These are phyloP conservation scores for Notholithocarpus densiflorus DNA, from an alignment of 306 rosid species.

Conservation along the genomic window DNA sequence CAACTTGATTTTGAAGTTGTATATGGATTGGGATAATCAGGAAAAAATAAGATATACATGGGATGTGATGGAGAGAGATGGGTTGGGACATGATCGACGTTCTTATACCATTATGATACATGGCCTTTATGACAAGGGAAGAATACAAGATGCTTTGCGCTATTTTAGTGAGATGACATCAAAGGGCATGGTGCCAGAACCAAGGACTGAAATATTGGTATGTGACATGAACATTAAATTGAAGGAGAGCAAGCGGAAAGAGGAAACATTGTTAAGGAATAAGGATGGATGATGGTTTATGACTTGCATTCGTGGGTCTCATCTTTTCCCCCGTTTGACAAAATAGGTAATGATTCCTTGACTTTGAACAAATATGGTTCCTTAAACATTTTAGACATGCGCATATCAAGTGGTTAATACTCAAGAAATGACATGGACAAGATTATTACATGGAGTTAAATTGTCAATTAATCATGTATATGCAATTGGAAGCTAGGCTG, in stretches of 20 bases:
- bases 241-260: constrained; percentile 19
- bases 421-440: neutral
- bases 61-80: too few relatives aligned
- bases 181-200: too few relatives aligned
- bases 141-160: constrained; percentile 49
- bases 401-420: neutral
- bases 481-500: neutral
- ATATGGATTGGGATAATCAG: too few relatives aligned
- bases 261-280: neutral
- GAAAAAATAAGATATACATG: too few relatives aligned
- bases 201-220: too few relatives aligned
- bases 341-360: constrained; percentile 1
- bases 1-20: constrained; percentile 57
- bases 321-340: too few relatives aligned
- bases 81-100: constrained; percentile 53
- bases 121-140: constrained; percentile 54
- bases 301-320: too few relatives aligned
- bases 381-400: neutral
- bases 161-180: constrained; percentile 55
- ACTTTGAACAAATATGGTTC: neutral
- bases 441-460: neutral
- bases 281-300: too few relatives aligned
- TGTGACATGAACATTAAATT: too few relatives aligned
- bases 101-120: constrained; percentile 79
- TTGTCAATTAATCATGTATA: neutral